phyloP scores from a whole-genome alignment of 805 yeast species.

The Yamadazyma phyllophila region DNA sequence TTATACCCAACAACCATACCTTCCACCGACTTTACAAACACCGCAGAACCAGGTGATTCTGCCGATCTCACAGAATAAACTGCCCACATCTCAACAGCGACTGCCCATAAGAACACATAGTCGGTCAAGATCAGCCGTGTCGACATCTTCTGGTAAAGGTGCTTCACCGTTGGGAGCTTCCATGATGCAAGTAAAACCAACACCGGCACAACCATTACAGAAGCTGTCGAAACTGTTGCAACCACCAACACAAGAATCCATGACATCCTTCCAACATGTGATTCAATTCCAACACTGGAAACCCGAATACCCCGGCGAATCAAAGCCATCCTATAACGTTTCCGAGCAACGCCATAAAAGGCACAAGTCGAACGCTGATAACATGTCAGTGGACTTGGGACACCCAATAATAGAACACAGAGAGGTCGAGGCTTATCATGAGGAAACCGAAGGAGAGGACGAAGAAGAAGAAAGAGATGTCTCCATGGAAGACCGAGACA shows the following conservation, averaged over 20 bases:
- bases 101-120: slow-evolving; percentile 15
- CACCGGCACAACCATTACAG: slow-evolving; percentile 41
- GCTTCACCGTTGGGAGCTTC: slow-evolving; percentile 19
- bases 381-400: slow-evolving; percentile 27
- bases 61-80: not conserved
- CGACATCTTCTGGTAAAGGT: not conserved
- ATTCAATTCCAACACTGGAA: slow-evolving; percentile 61
- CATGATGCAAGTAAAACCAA: slow-evolving; percentile 41
- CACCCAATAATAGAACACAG: not conserved
- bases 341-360: slow-evolving; percentile 31
- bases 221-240: slow-evolving; percentile 26
- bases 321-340: not conserved
- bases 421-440: not conserved
- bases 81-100: slow-evolving; percentile 1
- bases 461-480: slow-evolving; percentile 10
- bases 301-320: slow-evolving; percentile 23
- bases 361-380: slow-evolving; percentile 31
- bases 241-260: slow-evolving; percentile 41
- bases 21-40: slow-evolving; percentile 4
- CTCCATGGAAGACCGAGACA: slow-evolving; percentile 10
- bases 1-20: slow-evolving; percentile 2
- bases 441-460: no score
- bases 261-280: slow-evolving; percentile 49
- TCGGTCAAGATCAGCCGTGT: slow-evolving; percentile 17
- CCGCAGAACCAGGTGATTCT: slow-evolving; percentile 1